Conservation (phyloP, 164 flowering plant genomes). For the Berberis vulgaris region DNA sequence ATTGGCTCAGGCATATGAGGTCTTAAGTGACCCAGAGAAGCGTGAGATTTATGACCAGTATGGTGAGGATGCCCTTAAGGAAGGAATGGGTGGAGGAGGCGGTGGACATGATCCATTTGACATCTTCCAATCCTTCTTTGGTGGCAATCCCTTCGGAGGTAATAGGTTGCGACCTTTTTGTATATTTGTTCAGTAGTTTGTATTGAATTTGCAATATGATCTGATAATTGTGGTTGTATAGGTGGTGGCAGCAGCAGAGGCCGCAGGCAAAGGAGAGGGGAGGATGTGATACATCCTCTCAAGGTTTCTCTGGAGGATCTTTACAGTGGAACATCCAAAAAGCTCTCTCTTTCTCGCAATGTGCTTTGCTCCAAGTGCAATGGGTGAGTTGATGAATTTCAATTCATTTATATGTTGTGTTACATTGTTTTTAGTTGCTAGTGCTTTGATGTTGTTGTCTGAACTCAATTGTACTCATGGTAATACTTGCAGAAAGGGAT, state of each 20-base stretch:
- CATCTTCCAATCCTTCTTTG: neutral
- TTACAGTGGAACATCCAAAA: slow-evolving; percentile 2
- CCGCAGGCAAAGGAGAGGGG: slow-evolving; percentile 3
- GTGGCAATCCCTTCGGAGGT: slow-evolving; percentile 9
- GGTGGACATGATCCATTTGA: no score
- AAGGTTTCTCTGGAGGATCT: slow-evolving; percentile 5
- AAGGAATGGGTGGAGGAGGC: no score
- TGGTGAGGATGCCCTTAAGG: no score
- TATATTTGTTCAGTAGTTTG: neutral
- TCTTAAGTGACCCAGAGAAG: no score
- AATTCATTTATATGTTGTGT: neutral
- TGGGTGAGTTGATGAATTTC: neutral
- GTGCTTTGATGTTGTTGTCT: neutral
- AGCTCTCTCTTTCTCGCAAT: slow-evolving; percentile 4
- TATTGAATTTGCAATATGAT: neutral
- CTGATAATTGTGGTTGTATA: neutral
- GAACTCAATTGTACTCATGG: neutral
- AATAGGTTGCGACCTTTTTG: neutral
- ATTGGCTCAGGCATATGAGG: no score
- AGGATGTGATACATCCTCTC: slow-evolving; percentile 7
- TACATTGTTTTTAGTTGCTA: neutral
- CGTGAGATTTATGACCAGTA: no score
- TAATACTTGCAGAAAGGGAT: slow-evolving; percentile 35
- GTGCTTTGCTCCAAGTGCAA: slow-evolving; percentile 7
- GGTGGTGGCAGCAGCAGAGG: slow-evolving; percentile 7